Conservation (phyloP, 2,329 filamentous ascomycete species). For the Cordyceps farinosa region DNA sequence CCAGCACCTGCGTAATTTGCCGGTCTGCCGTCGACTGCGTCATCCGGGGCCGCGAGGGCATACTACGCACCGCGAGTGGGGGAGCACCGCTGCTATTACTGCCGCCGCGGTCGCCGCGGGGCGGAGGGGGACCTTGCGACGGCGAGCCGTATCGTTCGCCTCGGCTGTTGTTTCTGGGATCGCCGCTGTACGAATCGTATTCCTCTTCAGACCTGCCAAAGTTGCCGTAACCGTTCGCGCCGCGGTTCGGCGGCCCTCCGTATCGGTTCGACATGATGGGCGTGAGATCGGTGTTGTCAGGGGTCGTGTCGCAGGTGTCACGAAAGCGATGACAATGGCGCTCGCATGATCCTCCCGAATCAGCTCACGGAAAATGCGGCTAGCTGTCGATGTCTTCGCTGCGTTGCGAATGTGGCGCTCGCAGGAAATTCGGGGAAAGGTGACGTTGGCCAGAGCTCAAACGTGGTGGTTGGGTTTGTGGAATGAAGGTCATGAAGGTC, state of each 20-base stretch:
- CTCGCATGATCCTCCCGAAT: conserved; percentile 24
- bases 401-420: not conserved
- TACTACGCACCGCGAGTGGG: conserved; percentile 30
- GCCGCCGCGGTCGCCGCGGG: conserved; percentile 31
- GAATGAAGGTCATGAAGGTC: not conserved
- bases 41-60: conserved; percentile 35
- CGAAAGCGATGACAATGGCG: conserved; percentile 18
- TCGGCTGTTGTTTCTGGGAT: conserved; percentile 26
- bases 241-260: conserved; percentile 36
- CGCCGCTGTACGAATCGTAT: conserved; percentile 48
- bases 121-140: conserved; percentile 25
- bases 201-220: conserved; percentile 41
- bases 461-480: conserved; percentile 6
- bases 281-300: conserved; percentile 13
- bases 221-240: conserved; percentile 43
- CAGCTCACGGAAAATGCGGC: not conserved
- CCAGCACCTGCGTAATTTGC: conserved; percentile 63
- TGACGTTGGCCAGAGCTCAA: not conserved
- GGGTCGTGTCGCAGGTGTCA: conserved; percentile 21
- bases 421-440: not conserved
- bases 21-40: conserved; percentile 50
- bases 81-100: conserved; percentile 33
- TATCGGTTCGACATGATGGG: conserved; percentile 50
- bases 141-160: conserved; percentile 17
- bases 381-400: too few relatives aligned